Base-by-base conservation (phyloP, 2,329 filamentous ascomycete genomes). In the Calonectria crousiana region DNA sequence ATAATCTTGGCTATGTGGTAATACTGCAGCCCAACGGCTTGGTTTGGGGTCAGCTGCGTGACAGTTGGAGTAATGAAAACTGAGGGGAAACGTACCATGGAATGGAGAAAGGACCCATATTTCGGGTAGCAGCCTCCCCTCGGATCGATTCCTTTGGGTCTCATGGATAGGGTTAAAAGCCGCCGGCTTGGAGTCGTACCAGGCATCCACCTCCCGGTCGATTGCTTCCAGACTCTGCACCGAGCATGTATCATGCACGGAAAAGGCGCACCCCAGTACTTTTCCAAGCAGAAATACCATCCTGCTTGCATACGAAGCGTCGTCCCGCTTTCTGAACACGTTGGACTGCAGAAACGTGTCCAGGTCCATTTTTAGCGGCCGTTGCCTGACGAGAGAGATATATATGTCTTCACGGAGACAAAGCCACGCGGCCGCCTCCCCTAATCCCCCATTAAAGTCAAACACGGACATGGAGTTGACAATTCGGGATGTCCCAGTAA, bases 391-490 rank as follows among this genome's bases (percentile, higher is more conserved):
- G 26, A 77, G 47, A 0, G 76, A 76, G 44, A 77, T 71, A 41
- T 74, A 77, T 30, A 77, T 77, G 16, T 77, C 75, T 34, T 77
- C 73, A 11, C 76, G 66, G 8, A 77, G 71, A 49, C 70, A 75
- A 0, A 77, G 49, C 76, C 76, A 77, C 10, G 75, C 75, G 23
- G 76, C 76, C 11, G 76, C 76, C 26, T 77, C 76, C 6, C 76
- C 76, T 18, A 77, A 41, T 16, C 76, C 76, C 4, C 75, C 75
- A 14, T 75, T 76, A 53, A 76, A 76, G 53, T 76, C 76, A 32
- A 76, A 76, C 8, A 75, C 60, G 5, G 76, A 76, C 75, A 76
- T 76, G 26, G 75, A 76, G 32, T 77, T 76, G 41, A 77, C 74
- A 20, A 77, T 75, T 30, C 74, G 67, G n/a, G 75, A 76, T 8